A percentile compares a stretch with the other conserved stretches of the same genome.
These are phyloP conservation scores for Cinchona pubescens DNA, from an alignment of 257 asterid species.

Conservation along the genomic window DNA sequence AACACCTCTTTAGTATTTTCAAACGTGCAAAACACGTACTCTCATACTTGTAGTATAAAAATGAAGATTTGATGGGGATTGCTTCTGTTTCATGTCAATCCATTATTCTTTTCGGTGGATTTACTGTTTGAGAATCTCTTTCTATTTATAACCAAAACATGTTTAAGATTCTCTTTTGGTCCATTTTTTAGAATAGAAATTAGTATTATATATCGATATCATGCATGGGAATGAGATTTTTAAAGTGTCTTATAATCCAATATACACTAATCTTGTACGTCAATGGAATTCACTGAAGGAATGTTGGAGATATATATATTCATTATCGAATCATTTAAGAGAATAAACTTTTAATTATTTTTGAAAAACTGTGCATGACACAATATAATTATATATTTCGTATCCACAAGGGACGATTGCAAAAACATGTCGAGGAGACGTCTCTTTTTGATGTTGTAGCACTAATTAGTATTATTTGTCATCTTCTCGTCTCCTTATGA, in stretches of 20 bases:
- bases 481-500: constrained; percentile 10
- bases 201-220: neutral
- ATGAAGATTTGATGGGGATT: neutral
- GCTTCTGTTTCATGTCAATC: neutral
- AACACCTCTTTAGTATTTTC: too few relatives aligned
- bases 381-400: too few relatives aligned
- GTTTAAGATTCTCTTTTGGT: neutral
- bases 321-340: neutral
- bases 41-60: too few relatives aligned
- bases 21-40: too few relatives aligned
- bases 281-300: neutral
- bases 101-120: neutral
- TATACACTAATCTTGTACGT: neutral
- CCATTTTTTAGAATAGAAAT: neutral
- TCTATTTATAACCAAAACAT: neutral
- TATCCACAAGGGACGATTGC: too few relatives aligned
- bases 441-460: constrained; percentile 1
- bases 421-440: neutral
- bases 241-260: neutral
- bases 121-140: neutral
- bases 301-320: neutral
- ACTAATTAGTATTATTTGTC: neutral
- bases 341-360: neutral
- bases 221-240: neutral
- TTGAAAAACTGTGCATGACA: too few relatives aligned